Conservation (phyloP, 2,329 filamentous ascomycete genomes). For the Alternaria gaisen region DNA sequence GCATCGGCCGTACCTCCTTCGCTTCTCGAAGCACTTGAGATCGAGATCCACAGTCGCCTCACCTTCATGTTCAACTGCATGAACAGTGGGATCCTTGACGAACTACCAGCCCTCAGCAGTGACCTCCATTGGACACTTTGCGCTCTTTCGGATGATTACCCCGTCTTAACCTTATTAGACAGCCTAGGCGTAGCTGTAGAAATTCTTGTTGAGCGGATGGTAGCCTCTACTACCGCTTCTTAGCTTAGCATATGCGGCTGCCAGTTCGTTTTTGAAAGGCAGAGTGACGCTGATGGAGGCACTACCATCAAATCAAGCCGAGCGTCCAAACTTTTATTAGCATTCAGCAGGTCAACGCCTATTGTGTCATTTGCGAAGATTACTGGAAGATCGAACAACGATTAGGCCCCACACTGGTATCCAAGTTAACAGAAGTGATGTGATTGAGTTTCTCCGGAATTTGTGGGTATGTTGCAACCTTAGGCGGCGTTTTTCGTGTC, state of each 20-base stretch:
- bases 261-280: not conserved
- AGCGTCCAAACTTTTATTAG: not conserved
- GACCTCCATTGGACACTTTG: constrained; percentile 10
- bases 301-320: not conserved
- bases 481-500: not conserved
- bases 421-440: not conserved
- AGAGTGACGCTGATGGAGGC: not conserved
- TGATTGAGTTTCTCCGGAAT: not conserved
- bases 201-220: constrained; percentile 7
- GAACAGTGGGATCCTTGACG: not conserved
- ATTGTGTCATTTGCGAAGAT: not conserved
- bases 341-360: not conserved
- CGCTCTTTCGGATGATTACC: constrained; percentile 3
- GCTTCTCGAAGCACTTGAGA: not conserved
- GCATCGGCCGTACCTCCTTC: not conserved
- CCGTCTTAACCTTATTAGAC: not conserved
- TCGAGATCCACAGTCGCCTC: constrained; percentile 5
- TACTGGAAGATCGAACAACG: not conserved
- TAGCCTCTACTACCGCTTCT: not conserved
- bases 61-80: constrained; percentile 8
- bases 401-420: not conserved
- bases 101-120: not conserved
- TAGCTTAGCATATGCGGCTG: not conserved
- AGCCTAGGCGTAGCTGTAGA: constrained; percentile 10
- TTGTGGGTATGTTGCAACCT: not conserved